Evolutionary conservation across 228 moss, liverwort and hornwort species (phyloP), one percentile per base, ranked within the genome.

Genomic region (Sphagnum fallax): DNA sequence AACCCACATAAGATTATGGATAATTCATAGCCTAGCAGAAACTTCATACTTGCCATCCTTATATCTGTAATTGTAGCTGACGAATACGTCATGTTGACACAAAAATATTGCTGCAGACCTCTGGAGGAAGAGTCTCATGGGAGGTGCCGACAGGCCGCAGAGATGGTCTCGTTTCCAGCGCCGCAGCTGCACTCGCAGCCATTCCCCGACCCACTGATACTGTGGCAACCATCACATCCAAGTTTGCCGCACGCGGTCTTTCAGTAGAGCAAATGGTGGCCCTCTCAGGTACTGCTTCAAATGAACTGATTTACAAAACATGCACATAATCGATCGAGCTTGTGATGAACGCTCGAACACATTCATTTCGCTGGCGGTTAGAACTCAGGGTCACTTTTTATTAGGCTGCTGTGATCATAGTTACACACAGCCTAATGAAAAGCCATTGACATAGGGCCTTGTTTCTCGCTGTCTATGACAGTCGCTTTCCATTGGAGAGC

Each of bases 201-300:
- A 18, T 80, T 14, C 73, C 80, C 48, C 58, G 66, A 12, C 55
- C 70, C 0, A 64, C 15, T 0, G 64, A 63, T 9, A 47, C 4
- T 16, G 73, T 73, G 16, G 52, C 58, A n/a, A 9, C 0, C 15
- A 72, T 80, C 47, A 76, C 53, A 6, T 47, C 53, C 8, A 48
- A 6, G 47, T 80, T 80, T 62, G 51, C 0, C 0, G 0, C 48
- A 0, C 72, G 74, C 6, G 77, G 77, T 0, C 64, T 84, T 55
- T 47, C 81, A 18, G 66, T 65, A 5, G 78, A 81, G 5, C 76
- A 84, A 62, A 81, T 84, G 81, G 81, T 84, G 5, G 69, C 65
- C 5, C 71, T 80, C 4, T 80, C 80, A 63, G 80, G 80, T 75
- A 52, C 51, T 32, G 0, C 5, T 5, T 48, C 48, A 4, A 32